A percentile compares a stretch with the other conserved stretches of the same genome.
phyloP scores from a whole-genome alignment of 257 asterid species.

The Echites panduratus region DNA sequence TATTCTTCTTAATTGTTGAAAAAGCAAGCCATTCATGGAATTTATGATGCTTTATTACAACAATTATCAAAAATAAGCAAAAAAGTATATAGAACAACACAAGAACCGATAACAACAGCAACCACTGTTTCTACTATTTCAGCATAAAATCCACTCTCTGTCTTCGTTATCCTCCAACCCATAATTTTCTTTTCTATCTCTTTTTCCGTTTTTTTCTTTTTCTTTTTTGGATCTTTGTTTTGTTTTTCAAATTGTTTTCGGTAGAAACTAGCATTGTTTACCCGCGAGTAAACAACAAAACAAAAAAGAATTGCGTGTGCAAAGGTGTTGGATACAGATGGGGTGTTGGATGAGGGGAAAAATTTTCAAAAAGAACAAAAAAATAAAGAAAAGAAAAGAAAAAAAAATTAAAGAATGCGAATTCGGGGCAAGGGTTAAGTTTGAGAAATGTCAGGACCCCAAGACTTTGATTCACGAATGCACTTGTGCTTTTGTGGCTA shows the following conservation, averaged over 20 bases:
- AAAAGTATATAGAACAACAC: slow-evolving; percentile 11
- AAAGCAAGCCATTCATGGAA: slow-evolving; percentile 20
- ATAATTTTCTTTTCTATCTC: slow-evolving; percentile 15
- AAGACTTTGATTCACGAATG: slow-evolving; percentile 13
- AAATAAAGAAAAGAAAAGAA: background rate
- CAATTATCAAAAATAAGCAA: slow-evolving; percentile 10
- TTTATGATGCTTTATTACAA: slow-evolving; percentile 17
- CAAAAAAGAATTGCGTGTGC: slow-evolving; percentile 6
- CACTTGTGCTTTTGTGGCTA: slow-evolving; percentile 12
- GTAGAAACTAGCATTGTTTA: slow-evolving; percentile 12
- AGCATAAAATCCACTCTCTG: slow-evolving; percentile 15
- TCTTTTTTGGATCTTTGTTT: slow-evolving; percentile 7
- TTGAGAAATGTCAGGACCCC: slow-evolving; percentile 19
- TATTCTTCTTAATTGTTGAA: slow-evolving; percentile 16
- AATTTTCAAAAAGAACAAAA: background rate
- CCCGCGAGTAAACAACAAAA: slow-evolving; percentile 10
- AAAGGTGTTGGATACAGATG: slow-evolving; percentile 5
- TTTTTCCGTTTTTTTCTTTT: background rate
- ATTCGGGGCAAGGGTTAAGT: slow-evolving; percentile 15
- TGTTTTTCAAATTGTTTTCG: slow-evolving; percentile 8
- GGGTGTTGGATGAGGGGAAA: background rate
- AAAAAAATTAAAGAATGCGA: slow-evolving; percentile 20
- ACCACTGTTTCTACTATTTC: slow-evolving; percentile 3
- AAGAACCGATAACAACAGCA: slow-evolving; percentile 14
- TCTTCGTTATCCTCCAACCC: slow-evolving; percentile 19